phyloP scores from a whole-genome alignment of 106 monocot genomes.

The Dioscorea dumetorum region DNA sequence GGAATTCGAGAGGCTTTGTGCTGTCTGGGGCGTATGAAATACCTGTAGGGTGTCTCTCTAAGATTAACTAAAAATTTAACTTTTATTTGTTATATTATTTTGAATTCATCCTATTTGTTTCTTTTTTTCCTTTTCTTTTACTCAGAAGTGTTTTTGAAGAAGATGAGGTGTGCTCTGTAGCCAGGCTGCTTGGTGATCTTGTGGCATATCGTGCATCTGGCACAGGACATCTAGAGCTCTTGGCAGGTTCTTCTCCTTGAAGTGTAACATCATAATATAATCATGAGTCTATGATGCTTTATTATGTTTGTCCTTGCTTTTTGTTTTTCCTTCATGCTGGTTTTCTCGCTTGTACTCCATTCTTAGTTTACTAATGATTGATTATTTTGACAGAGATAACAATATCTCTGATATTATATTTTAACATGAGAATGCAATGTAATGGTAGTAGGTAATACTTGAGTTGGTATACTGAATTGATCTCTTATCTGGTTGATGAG shows the following conservation, averaged over 20 bases:
- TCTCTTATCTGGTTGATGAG: too few species aligned
- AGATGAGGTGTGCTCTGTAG: constrained; percentile 95
- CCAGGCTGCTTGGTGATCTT: constrained; percentile 86
- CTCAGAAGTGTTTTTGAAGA: constrained; percentile 87
- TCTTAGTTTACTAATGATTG: too few species aligned
- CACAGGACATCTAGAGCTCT: constrained; percentile 91
- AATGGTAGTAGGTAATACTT: too few species aligned
- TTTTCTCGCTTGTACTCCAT: too few species aligned
- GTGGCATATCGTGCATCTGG: constrained; percentile 97
- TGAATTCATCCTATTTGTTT: neutral
- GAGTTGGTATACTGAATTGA: too few species aligned
- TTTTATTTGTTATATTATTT: neutral
- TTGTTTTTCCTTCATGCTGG: too few species aligned
- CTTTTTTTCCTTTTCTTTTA: constrained; percentile 7
- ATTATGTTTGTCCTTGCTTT: too few species aligned
- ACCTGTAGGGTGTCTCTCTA: constrained; percentile 53
- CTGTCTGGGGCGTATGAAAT: constrained; percentile 89
- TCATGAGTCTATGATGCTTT: too few species aligned
- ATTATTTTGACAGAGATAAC: too few species aligned
- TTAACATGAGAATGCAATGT: too few species aligned
- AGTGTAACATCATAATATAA: too few species aligned
- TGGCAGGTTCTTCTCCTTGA: constrained; percentile 56
- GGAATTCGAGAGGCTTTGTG: constrained; percentile 93
- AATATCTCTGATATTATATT: too few species aligned
- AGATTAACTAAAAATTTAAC: neutral